Percentiles rank a stretch among this genome's conserved stretches.
Evolutionary conservation across 2,329 filamentous ascomycete genomes (phyloP).

Genomic region (Ophiostoma sp.): DNA sequence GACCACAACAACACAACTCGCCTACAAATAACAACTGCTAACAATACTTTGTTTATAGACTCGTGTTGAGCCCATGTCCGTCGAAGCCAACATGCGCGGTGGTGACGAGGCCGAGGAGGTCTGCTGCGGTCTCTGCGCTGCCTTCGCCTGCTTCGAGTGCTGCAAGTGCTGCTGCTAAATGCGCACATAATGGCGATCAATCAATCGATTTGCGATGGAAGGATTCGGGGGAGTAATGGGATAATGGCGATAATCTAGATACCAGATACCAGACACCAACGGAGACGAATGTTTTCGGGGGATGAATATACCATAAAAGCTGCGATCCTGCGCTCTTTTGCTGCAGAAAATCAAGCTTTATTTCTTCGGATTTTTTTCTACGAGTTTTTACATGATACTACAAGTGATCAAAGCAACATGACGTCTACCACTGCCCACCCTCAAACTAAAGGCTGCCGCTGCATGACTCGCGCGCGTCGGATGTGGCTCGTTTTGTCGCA

Average conservation of each 20-base stretch:
- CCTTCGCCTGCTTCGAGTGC: slow-evolving; percentile 32
- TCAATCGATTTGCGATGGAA: neutral
- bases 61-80: slow-evolving; percentile 32
- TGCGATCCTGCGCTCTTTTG: slow-evolving; percentile 4
- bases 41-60: slow-evolving; percentile 18
- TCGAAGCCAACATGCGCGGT: slow-evolving; percentile 32
- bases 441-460: neutral
- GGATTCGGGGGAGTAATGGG: too few species aligned
- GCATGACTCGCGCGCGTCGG: slow-evolving; percentile 5
- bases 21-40: neutral
- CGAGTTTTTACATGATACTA: neutral
- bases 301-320: neutral
- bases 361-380: neutral
- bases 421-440: neutral
- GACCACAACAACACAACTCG: neutral
- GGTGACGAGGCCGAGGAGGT: slow-evolving; percentile 32
- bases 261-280: slow-evolving; percentile 17
- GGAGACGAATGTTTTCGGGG: neutral
- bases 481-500: neutral
- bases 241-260: neutral
- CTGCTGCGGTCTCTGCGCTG: slow-evolving; percentile 35
- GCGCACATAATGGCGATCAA: neutral
- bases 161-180: slow-evolving; percentile 31
- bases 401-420: neutral
- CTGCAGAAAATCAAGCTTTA: slow-evolving; percentile 9